A percentile compares a stretch with the other conserved stretches of the same genome.
These are phyloP conservation scores for Mastigamoeba balamuthi DNA, from an alignment of 78 protist species.

Conservation along the genomic window DNA sequence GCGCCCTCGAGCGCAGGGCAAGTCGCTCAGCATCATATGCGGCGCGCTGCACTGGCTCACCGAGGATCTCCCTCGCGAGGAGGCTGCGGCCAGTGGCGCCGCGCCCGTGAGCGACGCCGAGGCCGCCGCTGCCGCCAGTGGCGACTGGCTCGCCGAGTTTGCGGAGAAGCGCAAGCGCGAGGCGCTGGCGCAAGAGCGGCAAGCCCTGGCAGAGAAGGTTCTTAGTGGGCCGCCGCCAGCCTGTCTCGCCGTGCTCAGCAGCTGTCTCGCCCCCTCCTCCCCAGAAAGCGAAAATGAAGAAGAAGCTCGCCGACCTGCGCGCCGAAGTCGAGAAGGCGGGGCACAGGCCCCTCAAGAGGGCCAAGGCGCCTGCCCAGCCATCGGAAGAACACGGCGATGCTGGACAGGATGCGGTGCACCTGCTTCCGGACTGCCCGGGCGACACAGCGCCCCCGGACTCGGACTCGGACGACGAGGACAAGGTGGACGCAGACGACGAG, in stretches of 20 bases:
- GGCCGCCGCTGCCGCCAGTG: neutral
- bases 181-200: neutral
- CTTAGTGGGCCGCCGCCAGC: too few relatives aligned
- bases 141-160: neutral
- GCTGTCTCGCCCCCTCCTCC: too few relatives aligned
- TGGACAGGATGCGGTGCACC: too few relatives aligned
- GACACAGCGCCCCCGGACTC: too few relatives aligned
- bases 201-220: neutral
- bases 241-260: too few relatives aligned
- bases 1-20: constrained; percentile 10
- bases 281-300: too few relatives aligned
- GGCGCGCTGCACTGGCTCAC: constrained; percentile 4
- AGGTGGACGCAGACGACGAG: too few relatives aligned
- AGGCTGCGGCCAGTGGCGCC: neutral
- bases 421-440: too few relatives aligned
- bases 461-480: too few relatives aligned
- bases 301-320: neutral
- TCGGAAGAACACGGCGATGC: too few relatives aligned
- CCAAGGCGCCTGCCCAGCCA: neutral
- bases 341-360: neutral
- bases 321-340: neutral
- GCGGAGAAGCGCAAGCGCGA: neutral
- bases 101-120: too few relatives aligned
- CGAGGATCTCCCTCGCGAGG: neutral
- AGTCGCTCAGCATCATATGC: constrained; percentile 22